Conservation (phyloP, 31 red algal genomes). For the Asparagopsis taxiformis region DNA sequence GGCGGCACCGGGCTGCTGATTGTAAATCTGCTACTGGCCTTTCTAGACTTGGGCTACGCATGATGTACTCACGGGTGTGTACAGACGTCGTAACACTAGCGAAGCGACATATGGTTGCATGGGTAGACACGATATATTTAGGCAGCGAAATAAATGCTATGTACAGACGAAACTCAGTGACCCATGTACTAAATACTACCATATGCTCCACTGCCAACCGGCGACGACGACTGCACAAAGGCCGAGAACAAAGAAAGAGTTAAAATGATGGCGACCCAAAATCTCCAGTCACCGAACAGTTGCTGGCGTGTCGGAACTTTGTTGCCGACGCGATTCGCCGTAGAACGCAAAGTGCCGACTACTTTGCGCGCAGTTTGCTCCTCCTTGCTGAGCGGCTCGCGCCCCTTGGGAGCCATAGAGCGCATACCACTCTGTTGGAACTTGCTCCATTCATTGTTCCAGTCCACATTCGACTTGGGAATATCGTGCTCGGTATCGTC, state of each 20-base stretch:
- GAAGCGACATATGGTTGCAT: background rate
- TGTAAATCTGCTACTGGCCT: constrained; percentile 38
- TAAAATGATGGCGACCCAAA: constrained; percentile 60
- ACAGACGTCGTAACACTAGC: background rate
- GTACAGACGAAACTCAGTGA: background rate
- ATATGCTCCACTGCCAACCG: background rate
- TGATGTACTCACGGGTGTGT: no score
- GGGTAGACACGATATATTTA: no score
- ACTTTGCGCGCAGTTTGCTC: constrained; percentile 14
- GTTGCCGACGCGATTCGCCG: background rate
- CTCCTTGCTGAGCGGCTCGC: constrained; percentile 23
- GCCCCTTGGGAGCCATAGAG: constrained; percentile 20
- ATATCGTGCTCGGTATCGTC: constrained; percentile 40
- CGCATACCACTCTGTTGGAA: constrained; percentile 33
- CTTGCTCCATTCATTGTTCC: constrained; percentile 48
- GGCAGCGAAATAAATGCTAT: no score
- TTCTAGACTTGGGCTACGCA: constrained; percentile 27
- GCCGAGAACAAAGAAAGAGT: constrained; percentile 54
- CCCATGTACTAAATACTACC: background rate
- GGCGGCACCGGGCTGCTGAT: constrained; percentile 27
- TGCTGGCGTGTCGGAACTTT: constrained; percentile 19
- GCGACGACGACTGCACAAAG: constrained; percentile 22
- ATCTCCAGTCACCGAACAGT: constrained; percentile 60
- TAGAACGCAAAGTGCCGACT: background rate
- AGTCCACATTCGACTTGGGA: constrained; percentile 61